These are phyloP conservation scores for Saussurea involucrata DNA, from an alignment of 129 eudicot species.

Conservation along the genomic window DNA sequence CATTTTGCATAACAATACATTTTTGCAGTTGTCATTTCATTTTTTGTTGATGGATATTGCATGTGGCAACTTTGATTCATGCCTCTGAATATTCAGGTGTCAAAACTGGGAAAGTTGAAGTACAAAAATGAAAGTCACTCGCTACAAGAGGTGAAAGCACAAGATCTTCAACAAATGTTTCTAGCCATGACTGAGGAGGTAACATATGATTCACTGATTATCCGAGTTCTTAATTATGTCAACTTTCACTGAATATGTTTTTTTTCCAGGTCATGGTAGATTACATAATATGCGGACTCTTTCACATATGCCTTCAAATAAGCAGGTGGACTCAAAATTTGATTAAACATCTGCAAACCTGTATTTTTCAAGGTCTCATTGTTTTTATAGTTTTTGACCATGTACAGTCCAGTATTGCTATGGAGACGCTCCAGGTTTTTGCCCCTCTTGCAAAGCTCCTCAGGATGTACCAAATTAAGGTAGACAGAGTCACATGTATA, in stretches of 20 bases:
- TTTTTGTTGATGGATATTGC: neutral
- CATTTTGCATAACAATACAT: neutral
- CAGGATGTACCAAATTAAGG: constrained; percentile 46
- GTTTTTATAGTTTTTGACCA: constrained; percentile 19
- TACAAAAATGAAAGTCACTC: constrained; percentile 72
- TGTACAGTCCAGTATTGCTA: constrained; percentile 88
- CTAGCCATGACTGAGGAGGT: constrained; percentile 99
- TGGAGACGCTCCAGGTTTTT: constrained; percentile 74
- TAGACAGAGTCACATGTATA: constrained; percentile 9
- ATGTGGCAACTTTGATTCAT: constrained; percentile 14
- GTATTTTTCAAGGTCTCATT: neutral
- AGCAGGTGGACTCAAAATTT: constrained; percentile 62
- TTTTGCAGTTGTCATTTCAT: constrained; percentile 3
- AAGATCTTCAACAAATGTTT: constrained; percentile 97
- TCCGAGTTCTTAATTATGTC: constrained; percentile 7
- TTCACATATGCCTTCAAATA: constrained; percentile 96
- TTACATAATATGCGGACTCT: constrained; percentile 99
- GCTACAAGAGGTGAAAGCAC: constrained; percentile 95
- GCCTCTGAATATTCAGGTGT: constrained; percentile 61
- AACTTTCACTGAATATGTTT: constrained; percentile 12
- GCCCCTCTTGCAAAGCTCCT: constrained; percentile 44
- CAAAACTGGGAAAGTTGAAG: constrained; percentile 93
- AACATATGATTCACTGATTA: constrained; percentile 3
- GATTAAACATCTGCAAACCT: neutral
- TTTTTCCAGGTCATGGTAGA: constrained; percentile 91